A percentile compares a stretch with the other conserved stretches of the same genome.
These are phyloP conservation scores for Alternaria triticimaculans DNA, from an alignment of 2,329 filamentous ascomycete genomes.

Conservation along the genomic window DNA sequence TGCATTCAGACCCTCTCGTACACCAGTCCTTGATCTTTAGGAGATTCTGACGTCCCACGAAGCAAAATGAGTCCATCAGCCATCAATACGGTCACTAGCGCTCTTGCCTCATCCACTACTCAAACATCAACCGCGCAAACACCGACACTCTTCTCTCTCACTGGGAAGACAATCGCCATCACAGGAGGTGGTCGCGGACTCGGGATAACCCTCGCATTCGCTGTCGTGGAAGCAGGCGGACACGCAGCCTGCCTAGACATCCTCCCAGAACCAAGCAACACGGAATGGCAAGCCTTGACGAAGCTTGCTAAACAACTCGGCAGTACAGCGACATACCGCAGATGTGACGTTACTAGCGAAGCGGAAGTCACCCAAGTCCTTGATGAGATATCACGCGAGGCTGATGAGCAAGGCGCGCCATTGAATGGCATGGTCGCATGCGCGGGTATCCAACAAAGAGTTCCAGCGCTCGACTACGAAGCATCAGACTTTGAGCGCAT, in stretches of 20 bases:
- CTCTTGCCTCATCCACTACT: not conserved
- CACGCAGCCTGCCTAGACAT: slow-evolving; percentile 59
- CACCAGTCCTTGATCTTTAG: not conserved
- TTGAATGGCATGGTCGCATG: slow-evolving; percentile 55
- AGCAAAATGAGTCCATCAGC: slow-evolving; percentile 3
- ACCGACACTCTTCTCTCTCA: slow-evolving; percentile 9
- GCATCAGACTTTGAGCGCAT: slow-evolving; percentile 46
- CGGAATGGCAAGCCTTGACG: slow-evolving; percentile 53
- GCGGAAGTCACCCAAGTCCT: slow-evolving; percentile 45
- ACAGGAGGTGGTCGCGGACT: slow-evolving; percentile 61
- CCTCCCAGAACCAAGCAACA: slow-evolving; percentile 45
- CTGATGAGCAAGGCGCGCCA: slow-evolving; percentile 38
- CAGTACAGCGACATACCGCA: slow-evolving; percentile 50
- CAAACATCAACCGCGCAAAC: not conserved
- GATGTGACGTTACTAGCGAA: slow-evolving; percentile 59
- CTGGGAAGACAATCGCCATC: slow-evolving; percentile 53
- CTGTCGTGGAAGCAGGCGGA: slow-evolving; percentile 59
- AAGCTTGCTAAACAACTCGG: slow-evolving; percentile 50
- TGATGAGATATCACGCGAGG: slow-evolving; percentile 48
- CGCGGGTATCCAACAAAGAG: slow-evolving; percentile 59
- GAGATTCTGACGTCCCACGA: not conserved
- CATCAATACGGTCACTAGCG: not conserved
- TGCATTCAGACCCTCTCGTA: not conserved
- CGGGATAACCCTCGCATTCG: slow-evolving; percentile 58
- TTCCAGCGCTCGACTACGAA: slow-evolving; percentile 56